Evolutionary conservation across 2,329 filamentous ascomycete genomes (phyloP).

Genomic region (Sporothrix mexicana): DNA sequence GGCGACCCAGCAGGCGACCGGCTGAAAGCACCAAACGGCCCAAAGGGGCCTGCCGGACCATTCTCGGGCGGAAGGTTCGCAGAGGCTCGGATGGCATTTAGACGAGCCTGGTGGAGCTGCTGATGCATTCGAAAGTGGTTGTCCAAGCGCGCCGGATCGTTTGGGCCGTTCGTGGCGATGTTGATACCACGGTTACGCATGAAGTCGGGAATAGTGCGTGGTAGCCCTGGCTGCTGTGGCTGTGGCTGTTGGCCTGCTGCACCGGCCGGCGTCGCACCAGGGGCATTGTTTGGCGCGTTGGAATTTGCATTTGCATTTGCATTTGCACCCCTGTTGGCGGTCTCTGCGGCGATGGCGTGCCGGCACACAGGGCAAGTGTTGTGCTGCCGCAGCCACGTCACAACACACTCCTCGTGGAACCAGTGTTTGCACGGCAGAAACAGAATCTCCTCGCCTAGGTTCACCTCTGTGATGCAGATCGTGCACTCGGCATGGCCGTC

Average conservation of each 20-base stretch:
- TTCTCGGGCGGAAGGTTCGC: not conserved
- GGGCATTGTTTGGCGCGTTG: not conserved
- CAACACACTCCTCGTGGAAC: slow-evolving; percentile 86
- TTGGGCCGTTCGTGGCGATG: not conserved
- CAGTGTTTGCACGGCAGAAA: slow-evolving; percentile 88
- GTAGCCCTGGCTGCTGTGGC: slow-evolving; percentile 14
- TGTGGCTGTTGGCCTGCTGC: slow-evolving; percentile 2
- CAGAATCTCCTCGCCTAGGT: slow-evolving; percentile 73
- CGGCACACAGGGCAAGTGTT: slow-evolving; percentile 90
- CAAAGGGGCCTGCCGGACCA: not conserved
- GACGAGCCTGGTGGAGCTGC: slow-evolving; percentile 2
- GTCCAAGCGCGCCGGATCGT: not conserved
- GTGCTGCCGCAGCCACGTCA: slow-evolving; percentile 84
- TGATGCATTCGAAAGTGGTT: slow-evolving; percentile 1
- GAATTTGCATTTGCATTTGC: not conserved
- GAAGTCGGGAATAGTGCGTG: not conserved
- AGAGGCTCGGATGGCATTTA: slow-evolving; percentile 2
- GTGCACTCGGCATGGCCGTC: slow-evolving; percentile 82
- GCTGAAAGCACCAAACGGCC: not conserved
- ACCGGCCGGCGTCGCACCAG: not conserved
- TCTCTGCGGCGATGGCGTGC: slow-evolving; percentile 56
- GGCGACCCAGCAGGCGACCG: not conserved
- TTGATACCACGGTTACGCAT: not conserved
- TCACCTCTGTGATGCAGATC: slow-evolving; percentile 90
- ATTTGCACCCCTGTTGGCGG: not conserved